Evolutionary conservation across 257 asterid genomes (phyloP), one percentile per base, ranked within the genome.

Genomic region (Eucommia ulmoides): DNA sequence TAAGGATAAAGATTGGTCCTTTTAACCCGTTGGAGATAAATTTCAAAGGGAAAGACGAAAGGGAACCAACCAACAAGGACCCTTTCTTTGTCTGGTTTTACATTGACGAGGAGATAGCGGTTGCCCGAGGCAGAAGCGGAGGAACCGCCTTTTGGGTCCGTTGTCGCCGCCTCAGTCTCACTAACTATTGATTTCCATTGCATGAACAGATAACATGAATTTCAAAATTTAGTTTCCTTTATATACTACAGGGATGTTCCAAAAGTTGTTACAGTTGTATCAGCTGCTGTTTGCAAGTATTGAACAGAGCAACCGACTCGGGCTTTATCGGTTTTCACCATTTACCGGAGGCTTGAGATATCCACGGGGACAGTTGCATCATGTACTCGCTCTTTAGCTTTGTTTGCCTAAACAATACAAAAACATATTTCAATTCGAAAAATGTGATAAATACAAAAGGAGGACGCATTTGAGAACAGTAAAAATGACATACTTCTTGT

Each of bases 81-180:
- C 94, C 96, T 5, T 82, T 85, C 59, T 89, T 89, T 58, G 58
- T 80, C 51, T 85, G 97, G 97, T 85, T 82, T 54, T 89, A 85
- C 38, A 62, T 89, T 15, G 98, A 89, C 23, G 96, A 89, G 58
- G 98, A 89, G 58, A 78, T 89, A 38, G 94, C 91, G 14, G 94
- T 89, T 63, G 98, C 96, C 41, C 93, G 94, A 24, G 98, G 98
- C 23, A 69, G 71, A 62, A 74, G 97, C 58, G 96, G 97, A 15
- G 94, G 96, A 25, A 89, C 97, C 42, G 98, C 96, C 16, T 85
- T 78, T 58, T 89, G 97, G 97, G 94, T 85, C 38, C 91, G 97
- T 5, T 80, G 93, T 58, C 56, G 53, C 55, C 71, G 79, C 14
- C 46, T 75, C 19, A 51, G 45, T n/a, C n/a, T n/a, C n/a, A n/a